These are phyloP conservation scores for Eucalyptus virginea DNA, from an alignment of 345 rosid genomes.

Conservation along the genomic window DNA sequence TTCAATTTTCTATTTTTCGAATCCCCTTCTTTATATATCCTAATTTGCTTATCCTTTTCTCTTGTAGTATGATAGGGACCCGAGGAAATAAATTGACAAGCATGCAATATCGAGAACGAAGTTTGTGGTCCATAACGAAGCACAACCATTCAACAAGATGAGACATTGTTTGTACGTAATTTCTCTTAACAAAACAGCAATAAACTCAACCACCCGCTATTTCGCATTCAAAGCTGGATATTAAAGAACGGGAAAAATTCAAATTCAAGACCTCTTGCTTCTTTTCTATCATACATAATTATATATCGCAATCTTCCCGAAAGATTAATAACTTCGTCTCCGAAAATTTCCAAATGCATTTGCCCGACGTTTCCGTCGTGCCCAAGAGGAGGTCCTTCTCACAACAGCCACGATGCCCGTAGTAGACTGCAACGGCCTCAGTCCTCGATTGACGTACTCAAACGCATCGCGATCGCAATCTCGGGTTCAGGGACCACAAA, in stretches of 20 bases:
- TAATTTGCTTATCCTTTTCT: neutral
- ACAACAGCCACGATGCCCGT: neutral
- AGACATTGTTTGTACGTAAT: neutral
- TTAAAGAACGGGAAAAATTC: neutral
- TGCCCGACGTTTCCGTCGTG: accelerated
- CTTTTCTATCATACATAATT: neutral
- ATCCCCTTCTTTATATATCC: neutral
- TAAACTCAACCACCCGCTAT: neutral
- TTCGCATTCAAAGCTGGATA: neutral
- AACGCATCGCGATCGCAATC: neutral
- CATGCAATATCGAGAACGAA: neutral
- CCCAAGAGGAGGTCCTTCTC: neutral
- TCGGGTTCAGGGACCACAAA: neutral
- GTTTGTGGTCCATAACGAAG: neutral
- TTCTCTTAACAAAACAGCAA: neutral
- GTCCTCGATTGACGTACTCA: neutral
- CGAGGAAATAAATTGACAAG: neutral
- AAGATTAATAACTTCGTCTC: neutral
- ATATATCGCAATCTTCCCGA: neutral
- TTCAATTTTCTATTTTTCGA: neutral
- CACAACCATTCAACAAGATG: neutral
- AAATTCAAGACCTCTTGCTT: neutral
- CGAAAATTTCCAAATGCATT: neutral
- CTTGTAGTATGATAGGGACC: neutral
- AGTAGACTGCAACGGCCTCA: neutral